These are phyloP conservation scores for Aspergillus sp. DNA, from an alignment of 2,329 filamentous ascomycete species.

Conservation along the genomic window DNA sequence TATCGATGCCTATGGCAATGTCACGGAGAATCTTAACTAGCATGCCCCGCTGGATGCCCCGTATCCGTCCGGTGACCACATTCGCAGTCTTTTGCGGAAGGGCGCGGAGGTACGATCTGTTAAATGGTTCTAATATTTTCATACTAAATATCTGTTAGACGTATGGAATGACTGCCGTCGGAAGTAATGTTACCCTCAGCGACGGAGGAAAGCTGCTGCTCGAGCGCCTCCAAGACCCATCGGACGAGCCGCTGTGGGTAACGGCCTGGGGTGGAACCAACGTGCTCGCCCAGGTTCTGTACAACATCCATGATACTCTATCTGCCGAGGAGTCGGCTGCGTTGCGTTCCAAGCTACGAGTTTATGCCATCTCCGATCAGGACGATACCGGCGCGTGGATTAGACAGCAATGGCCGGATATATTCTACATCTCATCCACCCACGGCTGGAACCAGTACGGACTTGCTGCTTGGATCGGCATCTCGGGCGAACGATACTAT, in stretches of 20 bases:
- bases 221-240: conserved; percentile 29
- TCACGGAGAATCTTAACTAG: conserved; percentile 49
- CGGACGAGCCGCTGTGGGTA: conserved; percentile 51
- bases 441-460: conserved; percentile 59
- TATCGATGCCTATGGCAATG: conserved; percentile 45
- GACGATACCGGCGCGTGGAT: conserved; percentile 60
- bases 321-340: background rate
- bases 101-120: conserved; percentile 18
- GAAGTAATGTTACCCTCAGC: conserved; percentile 34
- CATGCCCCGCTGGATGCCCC: conserved; percentile 48
- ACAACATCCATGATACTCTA: conserved; percentile 31
- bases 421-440: conserved; percentile 57
- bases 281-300: conserved; percentile 51
- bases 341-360: conserved; percentile 40
- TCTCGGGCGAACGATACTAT: conserved; percentile 34
- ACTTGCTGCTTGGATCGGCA: conserved; percentile 57
- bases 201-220: conserved; percentile 48
- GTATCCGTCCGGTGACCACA: conserved; percentile 42
- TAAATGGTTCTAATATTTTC: too few relatives aligned
- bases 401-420: conserved; percentile 52
- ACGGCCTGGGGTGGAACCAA: conserved; percentile 57
- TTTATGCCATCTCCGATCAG: conserved; percentile 61
- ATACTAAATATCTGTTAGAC: conserved; percentile 27
- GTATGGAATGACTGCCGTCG: conserved; percentile 38
- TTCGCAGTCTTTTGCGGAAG: conserved; percentile 37